Percentiles rank a stretch among this genome's conserved stretches.
phyloP scores from a whole-genome alignment of 768 basidiomycete genomes.

The Crassisporium funariophilum region DNA sequence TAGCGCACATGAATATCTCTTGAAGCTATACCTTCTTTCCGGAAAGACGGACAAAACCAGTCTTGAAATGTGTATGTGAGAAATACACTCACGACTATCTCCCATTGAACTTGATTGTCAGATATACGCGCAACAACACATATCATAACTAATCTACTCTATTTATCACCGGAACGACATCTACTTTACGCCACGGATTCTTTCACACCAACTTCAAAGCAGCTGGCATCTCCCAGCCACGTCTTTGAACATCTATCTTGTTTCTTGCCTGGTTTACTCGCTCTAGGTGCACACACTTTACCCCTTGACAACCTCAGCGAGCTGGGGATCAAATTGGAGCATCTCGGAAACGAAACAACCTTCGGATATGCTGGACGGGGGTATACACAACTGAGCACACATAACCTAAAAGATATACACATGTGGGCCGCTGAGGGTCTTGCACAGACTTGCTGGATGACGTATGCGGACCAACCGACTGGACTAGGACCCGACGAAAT shows the following conservation, averaged over 20 bases:
- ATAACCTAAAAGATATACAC: conserved; percentile 65
- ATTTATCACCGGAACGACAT: conserved; percentile 61
- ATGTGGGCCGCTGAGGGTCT: conserved; percentile 78
- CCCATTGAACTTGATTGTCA: conserved; percentile 24
- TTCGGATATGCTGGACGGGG: conserved; percentile 38
- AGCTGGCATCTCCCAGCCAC: conserved; percentile 42
- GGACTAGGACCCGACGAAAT: conserved; percentile 72
- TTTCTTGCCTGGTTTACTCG: conserved; percentile 76
- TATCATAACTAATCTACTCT: conserved; percentile 66
- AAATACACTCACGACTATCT: too few relatives aligned
- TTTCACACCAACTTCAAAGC: conserved; percentile 25
- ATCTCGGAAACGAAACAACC: conserved; percentile 39
- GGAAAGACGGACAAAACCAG: conserved; percentile 59
- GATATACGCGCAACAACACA: conserved; percentile 64
- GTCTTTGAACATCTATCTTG: conserved; percentile 75
- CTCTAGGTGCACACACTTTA: conserved; percentile 67
- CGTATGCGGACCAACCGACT: conserved; percentile 70
- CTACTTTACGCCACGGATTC: conserved; percentile 72
- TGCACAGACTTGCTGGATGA: conserved; percentile 68
- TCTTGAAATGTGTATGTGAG: conserved; percentile 70
- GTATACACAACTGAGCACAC: conserved; percentile 40
- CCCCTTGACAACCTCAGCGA: conserved; percentile 53
- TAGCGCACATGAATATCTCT: conserved; percentile 76
- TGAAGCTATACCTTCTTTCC: conserved; percentile 73
- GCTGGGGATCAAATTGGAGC: conserved; percentile 46